A percentile compares a stretch with the other conserved stretches of the same genome.
These are phyloP conservation scores for Podaxis pistillaris DNA, from an alignment of 768 basidiomycete species.

Conservation along the genomic window DNA sequence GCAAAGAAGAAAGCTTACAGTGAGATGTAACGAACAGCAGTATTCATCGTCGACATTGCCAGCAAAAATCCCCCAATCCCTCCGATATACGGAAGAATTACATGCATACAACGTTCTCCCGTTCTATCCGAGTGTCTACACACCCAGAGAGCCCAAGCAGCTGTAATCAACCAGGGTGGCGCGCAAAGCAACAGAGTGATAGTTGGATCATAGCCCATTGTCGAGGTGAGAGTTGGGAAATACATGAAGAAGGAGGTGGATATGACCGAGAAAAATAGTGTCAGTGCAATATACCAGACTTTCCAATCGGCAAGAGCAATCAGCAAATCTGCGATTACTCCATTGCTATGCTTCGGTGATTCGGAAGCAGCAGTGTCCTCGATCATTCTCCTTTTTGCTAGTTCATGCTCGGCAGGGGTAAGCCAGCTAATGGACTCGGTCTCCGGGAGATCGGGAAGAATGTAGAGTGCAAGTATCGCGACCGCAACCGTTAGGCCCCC, in stretches of 20 bases:
- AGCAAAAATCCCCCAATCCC: constrained; percentile 72
- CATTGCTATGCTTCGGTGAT: constrained; percentile 14
- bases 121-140: constrained; percentile 71
- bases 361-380: constrained; percentile 44
- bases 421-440: constrained; percentile 50
- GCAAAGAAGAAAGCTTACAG: constrained; percentile 35
- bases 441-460: constrained; percentile 75
- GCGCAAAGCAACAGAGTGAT: constrained; percentile 56
- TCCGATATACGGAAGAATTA: constrained; percentile 45
- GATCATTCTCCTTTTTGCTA: constrained; percentile 58
- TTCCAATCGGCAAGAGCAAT: constrained; percentile 69
- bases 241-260: constrained; percentile 70
- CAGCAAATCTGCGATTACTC: constrained; percentile 38
- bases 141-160: constrained; percentile 50
- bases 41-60: constrained; percentile 62
- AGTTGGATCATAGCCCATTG: constrained; percentile 63
- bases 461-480: constrained; percentile 50
- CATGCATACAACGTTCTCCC: constrained; percentile 74
- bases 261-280: constrained; percentile 40
- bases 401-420: constrained; percentile 49
- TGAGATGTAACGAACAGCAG: constrained; percentile 60
- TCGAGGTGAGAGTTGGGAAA: constrained; percentile 72
- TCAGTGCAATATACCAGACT: constrained; percentile 58
- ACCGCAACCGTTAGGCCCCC: constrained; percentile 53
- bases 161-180: constrained; percentile 65